phyloP scores from a whole-genome alignment of 768 basidiomycete genomes.

The Chiua virens region DNA sequence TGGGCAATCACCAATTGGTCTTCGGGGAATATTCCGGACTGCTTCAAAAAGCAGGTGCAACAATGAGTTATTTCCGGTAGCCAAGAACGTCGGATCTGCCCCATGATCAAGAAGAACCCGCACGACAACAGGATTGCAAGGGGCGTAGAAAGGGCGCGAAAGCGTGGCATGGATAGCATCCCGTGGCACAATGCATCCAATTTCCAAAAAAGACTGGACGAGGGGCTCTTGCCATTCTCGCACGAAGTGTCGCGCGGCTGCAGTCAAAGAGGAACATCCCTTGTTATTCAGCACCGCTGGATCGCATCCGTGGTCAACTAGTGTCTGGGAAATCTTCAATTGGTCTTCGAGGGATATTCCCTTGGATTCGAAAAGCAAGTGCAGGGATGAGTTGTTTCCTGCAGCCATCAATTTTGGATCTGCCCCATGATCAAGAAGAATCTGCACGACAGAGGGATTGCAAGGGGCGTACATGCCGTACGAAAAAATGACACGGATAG shows the following conservation, averaged over 20 bases:
- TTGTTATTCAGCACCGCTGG: neutral
- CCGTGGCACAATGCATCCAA: neutral
- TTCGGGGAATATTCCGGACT: neutral
- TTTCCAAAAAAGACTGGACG: neutral
- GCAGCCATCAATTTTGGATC: neutral
- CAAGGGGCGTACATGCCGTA: neutral
- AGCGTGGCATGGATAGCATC: neutral
- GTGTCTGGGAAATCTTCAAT: neutral
- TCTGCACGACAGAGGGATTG: neutral
- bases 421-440: neutral
- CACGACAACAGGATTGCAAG: neutral
- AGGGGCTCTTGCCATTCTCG: neutral
- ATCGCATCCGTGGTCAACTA: neutral
- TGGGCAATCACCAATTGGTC: neutral
- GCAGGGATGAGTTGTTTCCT: neutral
- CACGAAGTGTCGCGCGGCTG: neutral
- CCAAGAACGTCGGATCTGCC: neutral
- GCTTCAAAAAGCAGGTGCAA: neutral
- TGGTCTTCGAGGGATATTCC: neutral
- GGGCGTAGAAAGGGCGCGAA: neutral
- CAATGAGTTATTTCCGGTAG: neutral
- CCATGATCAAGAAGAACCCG: neutral
- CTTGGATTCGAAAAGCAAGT: neutral
- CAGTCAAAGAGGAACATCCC: neutral
- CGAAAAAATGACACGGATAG: neutral